Evolutionary conservation across 805 yeast genomes (phyloP).

Genomic region (Cyberlindnera mississippiensis): DNA sequence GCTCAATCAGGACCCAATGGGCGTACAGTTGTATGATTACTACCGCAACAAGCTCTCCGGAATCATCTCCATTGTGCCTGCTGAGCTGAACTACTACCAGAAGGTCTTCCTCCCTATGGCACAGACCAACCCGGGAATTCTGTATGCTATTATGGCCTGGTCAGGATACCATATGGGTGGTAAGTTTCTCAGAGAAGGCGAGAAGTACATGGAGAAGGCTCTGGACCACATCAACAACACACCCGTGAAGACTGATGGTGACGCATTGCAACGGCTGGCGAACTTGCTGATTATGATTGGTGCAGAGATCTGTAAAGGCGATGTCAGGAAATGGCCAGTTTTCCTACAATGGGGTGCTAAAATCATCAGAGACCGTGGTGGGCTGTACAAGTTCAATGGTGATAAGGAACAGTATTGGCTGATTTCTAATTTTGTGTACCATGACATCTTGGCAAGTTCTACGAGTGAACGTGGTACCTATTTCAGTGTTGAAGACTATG

Average conservation of each 20-base stretch:
- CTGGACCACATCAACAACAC: slow-evolving; percentile 37
- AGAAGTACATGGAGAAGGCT: slow-evolving; percentile 44
- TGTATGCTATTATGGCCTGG: slow-evolving; percentile 58
- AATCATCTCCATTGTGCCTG: slow-evolving; percentile 45
- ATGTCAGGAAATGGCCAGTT: slow-evolving; percentile 69
- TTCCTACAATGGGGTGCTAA: slow-evolving; percentile 64
- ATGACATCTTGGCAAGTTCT: slow-evolving; percentile 67
- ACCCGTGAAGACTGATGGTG: slow-evolving; percentile 26
- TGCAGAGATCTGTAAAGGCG: slow-evolving; percentile 83
- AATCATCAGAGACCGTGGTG: slow-evolving; percentile 58
- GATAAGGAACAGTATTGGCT: slow-evolving; percentile 65
- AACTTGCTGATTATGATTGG: slow-evolving; percentile 64
- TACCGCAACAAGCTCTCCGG: slow-evolving; percentile 46
- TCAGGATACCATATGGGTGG: slow-evolving; percentile 40
- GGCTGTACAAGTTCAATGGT: slow-evolving; percentile 46
- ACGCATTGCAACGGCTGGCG: slow-evolving; percentile 47
- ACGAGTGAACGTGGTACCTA: slow-evolving; percentile 58
- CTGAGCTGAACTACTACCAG: slow-evolving; percentile 46
- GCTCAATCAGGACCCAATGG: slow-evolving; percentile 38
- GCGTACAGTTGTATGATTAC: slow-evolving; percentile 43
- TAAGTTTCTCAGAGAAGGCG: slow-evolving; percentile 39
- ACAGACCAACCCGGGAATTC: slow-evolving; percentile 41
- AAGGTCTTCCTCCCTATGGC: slow-evolving; percentile 54
- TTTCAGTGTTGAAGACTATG: slow-evolving; percentile 59
- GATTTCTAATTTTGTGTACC: slow-evolving; percentile 75